A percentile compares a stretch with the other conserved stretches of the same genome.
These are phyloP conservation scores for Syncephalastrum monosporum DNA, from an alignment of 371 early-diverging fungal species.

Conservation along the genomic window DNA sequence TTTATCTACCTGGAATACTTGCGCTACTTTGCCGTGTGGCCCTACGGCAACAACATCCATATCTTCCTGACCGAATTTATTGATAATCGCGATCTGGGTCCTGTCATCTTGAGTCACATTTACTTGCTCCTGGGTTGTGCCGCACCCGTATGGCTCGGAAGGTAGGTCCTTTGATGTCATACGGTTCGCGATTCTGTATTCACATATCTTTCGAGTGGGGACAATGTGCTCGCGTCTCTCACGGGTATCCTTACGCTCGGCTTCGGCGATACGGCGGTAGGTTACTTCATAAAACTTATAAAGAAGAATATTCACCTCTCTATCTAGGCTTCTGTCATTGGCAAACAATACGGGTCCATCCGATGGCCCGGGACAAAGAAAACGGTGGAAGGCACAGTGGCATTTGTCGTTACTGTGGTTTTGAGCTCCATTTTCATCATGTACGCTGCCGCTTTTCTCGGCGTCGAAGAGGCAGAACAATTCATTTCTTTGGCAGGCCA, in stretches of 20 bases:
- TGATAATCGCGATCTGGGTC: slow-evolving; percentile 79
- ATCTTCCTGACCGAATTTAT: slow-evolving; percentile 75
- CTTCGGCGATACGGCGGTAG: slow-evolving; percentile 82
- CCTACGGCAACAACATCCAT: slow-evolving; percentile 67
- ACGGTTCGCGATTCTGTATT: background rate
- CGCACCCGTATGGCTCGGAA: slow-evolving; percentile 82
- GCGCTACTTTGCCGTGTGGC: slow-evolving; percentile 74
- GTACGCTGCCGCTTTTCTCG: slow-evolving; percentile 23
- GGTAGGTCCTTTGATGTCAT: slow-evolving; percentile 26
- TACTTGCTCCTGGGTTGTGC: slow-evolving; percentile 91
- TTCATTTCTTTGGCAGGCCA: slow-evolving; percentile 22
- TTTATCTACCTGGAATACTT: slow-evolving; percentile 80
- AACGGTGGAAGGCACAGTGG: slow-evolving; percentile 87
- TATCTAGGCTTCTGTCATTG: slow-evolving; percentile 79
- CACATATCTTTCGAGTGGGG: slow-evolving; percentile 20
- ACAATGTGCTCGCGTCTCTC: slow-evolving; percentile 51
- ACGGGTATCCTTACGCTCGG: slow-evolving; percentile 86
- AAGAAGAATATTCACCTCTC: background rate
- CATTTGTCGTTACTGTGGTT: slow-evolving; percentile 67
- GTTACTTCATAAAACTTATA: background rate
- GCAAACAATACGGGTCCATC: slow-evolving; percentile 67
- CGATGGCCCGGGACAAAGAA: slow-evolving; percentile 80
- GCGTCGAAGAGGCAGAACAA: slow-evolving; percentile 21
- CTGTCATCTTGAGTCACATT: slow-evolving; percentile 84
- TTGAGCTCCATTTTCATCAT: slow-evolving; percentile 44